A percentile compares a stretch with the other conserved stretches of the same genome.
phyloP scores from a whole-genome alignment of 2,329 filamentous ascomycete species.

The Aspergillus hortae region DNA sequence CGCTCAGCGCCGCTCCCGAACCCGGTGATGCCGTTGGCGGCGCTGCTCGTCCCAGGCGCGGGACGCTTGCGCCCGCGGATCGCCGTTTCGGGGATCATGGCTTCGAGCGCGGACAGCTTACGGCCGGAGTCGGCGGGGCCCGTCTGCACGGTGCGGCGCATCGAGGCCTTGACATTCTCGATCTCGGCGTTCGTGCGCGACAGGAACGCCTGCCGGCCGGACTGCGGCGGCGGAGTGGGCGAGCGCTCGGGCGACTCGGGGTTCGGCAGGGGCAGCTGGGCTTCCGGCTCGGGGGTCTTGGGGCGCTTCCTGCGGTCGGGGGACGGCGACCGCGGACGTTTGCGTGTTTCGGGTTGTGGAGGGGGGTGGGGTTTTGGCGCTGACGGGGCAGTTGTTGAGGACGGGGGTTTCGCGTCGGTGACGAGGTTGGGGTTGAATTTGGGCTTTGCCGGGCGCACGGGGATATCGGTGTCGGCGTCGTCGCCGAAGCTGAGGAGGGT shows the following conservation, averaged over 20 bases:
- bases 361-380: neutral
- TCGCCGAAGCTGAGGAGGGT: conserved; percentile 46
- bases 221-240: conserved; percentile 27
- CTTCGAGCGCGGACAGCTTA: conserved; percentile 46
- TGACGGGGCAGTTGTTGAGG: neutral
- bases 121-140: conserved; percentile 29
- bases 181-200: conserved; percentile 46
- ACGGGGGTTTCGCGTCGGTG: conserved; percentile 25
- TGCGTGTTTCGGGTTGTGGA: conserved; percentile 17
- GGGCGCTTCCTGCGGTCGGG: conserved; percentile 29
- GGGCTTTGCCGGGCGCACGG: conserved; percentile 40
- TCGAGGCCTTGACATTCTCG: conserved; percentile 44
- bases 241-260: conserved; percentile 38
- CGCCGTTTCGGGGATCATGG: conserved; percentile 46
- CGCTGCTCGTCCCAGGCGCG: conserved; percentile 33
- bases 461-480: conserved; percentile 34
- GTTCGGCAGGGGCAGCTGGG: conserved; percentile 44
- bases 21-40: conserved; percentile 56
- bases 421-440: conserved; percentile 49
- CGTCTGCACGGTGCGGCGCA: conserved; percentile 41
- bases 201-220: conserved; percentile 32
- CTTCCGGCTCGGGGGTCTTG: conserved; percentile 39
- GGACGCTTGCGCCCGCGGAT: conserved; percentile 46
- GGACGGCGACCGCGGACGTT: conserved; percentile 34
- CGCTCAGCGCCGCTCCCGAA: conserved; percentile 54